phyloP scores from a whole-genome alignment of 2,329 filamentous ascomycete species.

The Cladosporium oxysporum region DNA sequence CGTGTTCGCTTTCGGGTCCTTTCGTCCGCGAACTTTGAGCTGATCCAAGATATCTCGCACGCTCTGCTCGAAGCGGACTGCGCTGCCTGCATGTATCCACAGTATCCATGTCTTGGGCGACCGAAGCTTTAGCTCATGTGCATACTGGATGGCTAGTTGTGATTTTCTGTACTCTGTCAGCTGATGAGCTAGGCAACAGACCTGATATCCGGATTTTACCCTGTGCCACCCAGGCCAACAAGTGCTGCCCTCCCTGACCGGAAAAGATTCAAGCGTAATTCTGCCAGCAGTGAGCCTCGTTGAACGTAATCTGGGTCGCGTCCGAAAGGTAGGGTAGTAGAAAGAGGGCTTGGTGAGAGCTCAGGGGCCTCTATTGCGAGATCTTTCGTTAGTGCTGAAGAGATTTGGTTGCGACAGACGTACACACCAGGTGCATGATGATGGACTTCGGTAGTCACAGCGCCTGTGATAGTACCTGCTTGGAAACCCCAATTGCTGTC shows the following conservation, averaged over 20 bases:
- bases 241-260: slow-evolving; percentile 23
- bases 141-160: slow-evolving; percentile 32
- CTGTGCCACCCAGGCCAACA: slow-evolving; percentile 29
- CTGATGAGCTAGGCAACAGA: not conserved
- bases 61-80: slow-evolving; percentile 29
- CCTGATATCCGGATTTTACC: slow-evolving; percentile 20
- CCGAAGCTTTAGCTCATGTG: slow-evolving; percentile 15
- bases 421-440: not conserved
- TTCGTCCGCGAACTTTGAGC: slow-evolving; percentile 22
- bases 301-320: slow-evolving; percentile 26
- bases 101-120: slow-evolving; percentile 28
- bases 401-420: not conserved
- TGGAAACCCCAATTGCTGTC: not conserved
- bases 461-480: not conserved
- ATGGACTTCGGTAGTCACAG: not conserved
- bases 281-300: slow-evolving; percentile 22
- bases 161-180: slow-evolving; percentile 26
- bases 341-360: slow-evolving; percentile 19
- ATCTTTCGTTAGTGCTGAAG: not conserved
- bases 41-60: slow-evolving; percentile 22
- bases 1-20: slow-evolving; percentile 25
- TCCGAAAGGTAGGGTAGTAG: slow-evolving; percentile 26
- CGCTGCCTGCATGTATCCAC: slow-evolving; percentile 31
- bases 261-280: slow-evolving; percentile 22
- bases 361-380: not conserved